Evolutionary conservation across 768 basidiomycete species (phyloP), one percentile per base, ranked within the genome.

Genomic region (Tephrocybe sp.): DNA sequence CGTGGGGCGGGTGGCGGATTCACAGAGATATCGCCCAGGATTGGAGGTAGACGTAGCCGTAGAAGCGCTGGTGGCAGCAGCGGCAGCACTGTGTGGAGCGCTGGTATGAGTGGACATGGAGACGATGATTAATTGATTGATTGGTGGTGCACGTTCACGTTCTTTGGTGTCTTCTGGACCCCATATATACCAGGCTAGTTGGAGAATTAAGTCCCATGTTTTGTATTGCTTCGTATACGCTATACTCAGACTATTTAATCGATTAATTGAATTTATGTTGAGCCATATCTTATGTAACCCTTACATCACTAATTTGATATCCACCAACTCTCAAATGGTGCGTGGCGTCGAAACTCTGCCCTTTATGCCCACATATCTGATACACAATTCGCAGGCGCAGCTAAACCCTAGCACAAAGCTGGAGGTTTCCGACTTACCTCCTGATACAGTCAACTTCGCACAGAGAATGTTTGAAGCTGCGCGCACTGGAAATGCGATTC

Each of bases 61-160:
- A 73, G 77, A 52, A 86, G 84, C 53, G 76, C 64, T 19, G 80
- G 82, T 31, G 86, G 84, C 7, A 86, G 85, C 30, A 84, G 83
- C 56, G 83, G 79, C 9, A 88, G 87, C 65, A 92, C 90, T 1
- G 87, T 92, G 24, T 92, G 86, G 85, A 92, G 90, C 63, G 89
- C 89, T 43, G 89, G 89, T 26, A 84, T 89, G 84, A 82, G 83
- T 56, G 84, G 73, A 41, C 71, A 77, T 22, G 83, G 72, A 36
- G 80, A 83, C 32, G 72, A 71, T 27, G 60, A 64, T 28, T 55
- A 52, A 56, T 48, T 37, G 57, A 21, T n/a, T n/a, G n/a, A n/a
- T n/a, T n/a, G 27, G 31, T 34, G 15, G 30, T 25, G 19, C 27
- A 12, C 30, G 3, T 16, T n/a, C n/a, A n/a, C n/a, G 22, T 38